These are phyloP conservation scores for Fusarium paranaense DNA, from an alignment of 2,329 filamentous ascomycete genomes.

Conservation along the genomic window DNA sequence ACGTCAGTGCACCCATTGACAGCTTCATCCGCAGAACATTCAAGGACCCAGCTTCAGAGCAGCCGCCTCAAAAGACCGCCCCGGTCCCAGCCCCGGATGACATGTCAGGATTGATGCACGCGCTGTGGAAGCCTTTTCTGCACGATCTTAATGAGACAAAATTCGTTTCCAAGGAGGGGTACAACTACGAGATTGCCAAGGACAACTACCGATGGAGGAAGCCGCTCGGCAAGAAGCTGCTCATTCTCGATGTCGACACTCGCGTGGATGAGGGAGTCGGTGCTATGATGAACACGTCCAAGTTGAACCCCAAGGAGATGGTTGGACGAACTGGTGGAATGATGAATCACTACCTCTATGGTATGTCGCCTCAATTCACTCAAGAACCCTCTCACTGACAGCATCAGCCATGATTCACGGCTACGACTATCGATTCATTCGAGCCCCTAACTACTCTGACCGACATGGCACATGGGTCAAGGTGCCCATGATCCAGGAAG, in stretches of 20 bases:
- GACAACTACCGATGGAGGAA: slow-evolving; percentile 18
- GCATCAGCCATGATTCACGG: slow-evolving; percentile 55
- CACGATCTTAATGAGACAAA: background rate
- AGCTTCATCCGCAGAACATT: background rate
- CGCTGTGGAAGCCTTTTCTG: background rate
- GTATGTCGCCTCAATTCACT: background rate
- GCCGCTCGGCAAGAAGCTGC: slow-evolving; percentile 34
- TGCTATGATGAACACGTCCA: slow-evolving; percentile 20
- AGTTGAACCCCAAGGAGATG: slow-evolving; percentile 19
- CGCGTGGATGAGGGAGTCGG: slow-evolving; percentile 13
- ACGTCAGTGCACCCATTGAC: background rate
- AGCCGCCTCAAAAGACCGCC: background rate
- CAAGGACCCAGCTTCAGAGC: background rate
- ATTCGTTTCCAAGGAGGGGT: slow-evolving; percentile 23
- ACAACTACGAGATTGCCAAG: slow-evolving; percentile 21
- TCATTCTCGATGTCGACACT: slow-evolving; percentile 35
- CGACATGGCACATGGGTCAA: slow-evolving; percentile 61
- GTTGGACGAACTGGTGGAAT: slow-evolving; percentile 24
- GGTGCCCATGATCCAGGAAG: slow-evolving; percentile 52
- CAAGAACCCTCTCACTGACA: background rate
- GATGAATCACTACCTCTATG: slow-evolving; percentile 41
- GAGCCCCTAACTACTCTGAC: slow-evolving; percentile 53
- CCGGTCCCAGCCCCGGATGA: background rate
- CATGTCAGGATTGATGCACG: background rate
- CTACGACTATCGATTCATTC: slow-evolving; percentile 61